Base-by-base conservation (phyloP, 1,284 basidiomycete species). In the Sparassis latifolia region DNA sequence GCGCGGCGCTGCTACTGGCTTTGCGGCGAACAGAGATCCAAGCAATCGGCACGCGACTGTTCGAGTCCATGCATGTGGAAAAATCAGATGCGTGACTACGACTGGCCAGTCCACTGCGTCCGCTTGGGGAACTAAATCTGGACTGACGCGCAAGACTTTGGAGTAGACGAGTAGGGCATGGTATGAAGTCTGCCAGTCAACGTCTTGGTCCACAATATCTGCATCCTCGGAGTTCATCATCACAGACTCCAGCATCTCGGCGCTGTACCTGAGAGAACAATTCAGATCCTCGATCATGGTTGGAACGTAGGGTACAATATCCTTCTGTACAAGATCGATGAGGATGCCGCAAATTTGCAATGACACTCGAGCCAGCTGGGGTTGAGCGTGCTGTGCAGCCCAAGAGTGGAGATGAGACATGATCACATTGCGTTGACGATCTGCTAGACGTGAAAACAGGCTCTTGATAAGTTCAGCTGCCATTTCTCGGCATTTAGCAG, bases 41-140 rank as follows among this genome's bases (percentile, higher is more conserved):
- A 97, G 67, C 5, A 94, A 74, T 43, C 92, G 80, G 56, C 86
- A 86, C 0, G 94, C 77, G 0, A 88, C 88, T 10, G 83, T 82
- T 33, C 95, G 86, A 1, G 97, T 92, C 96, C 95, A 98, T 3
- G 90, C 82, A 68, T 99, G 96, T 9, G 95, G 94, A 70, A 88
- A 97, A 6, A 91, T 75, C 2, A 98, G 77, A 61, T 91, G 82
- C 0, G 74, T 62, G 20, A 82, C 72, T 41, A 97, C 73, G 0
- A 73, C 65, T 27, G 69, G 59, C 92, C 92, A 96, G 2, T 74
- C 66, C 2, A 91, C 68, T 47, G 68, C 70, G 32, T 69, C 68
- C 6, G 66, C 61, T 33, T 75, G 61, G 2, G 60, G 64, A 3
- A 74, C 65, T 45, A 75, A 59, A 31, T 77, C 72, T 0, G 85